Evolutionary conservation across 2,329 filamentous ascomycete species (phyloP).

Genomic region (Pseudocercospora cruenta): DNA sequence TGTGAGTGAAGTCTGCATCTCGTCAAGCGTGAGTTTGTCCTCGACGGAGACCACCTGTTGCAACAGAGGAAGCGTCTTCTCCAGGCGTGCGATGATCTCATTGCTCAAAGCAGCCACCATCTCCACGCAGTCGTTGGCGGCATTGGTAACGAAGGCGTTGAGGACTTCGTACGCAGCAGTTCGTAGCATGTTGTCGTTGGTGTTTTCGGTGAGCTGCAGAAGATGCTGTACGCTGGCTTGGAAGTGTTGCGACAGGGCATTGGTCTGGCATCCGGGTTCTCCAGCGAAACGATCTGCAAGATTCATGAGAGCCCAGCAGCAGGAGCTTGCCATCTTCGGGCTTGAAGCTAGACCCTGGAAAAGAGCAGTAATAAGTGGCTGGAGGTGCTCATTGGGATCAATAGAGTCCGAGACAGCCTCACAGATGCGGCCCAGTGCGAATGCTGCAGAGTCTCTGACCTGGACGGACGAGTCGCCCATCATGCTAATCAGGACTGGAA

Average conservation of each 20-base stretch:
- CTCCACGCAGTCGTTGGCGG: conserved; percentile 80
- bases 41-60: conserved; percentile 94
- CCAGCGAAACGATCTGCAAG: conserved; percentile 93
- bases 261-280: conserved; percentile 75
- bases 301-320: conserved; percentile 99
- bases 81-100: conserved; percentile 86
- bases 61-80: conserved; percentile 87
- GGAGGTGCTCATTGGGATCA: conserved; percentile 80
- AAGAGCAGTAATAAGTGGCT: conserved; percentile 81
- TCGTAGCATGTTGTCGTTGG: conserved; percentile 84
- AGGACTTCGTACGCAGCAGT: conserved; percentile 97
- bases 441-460: conserved; percentile 94
- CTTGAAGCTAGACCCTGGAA: conserved; percentile 89
- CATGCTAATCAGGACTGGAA: conserved; percentile 90
- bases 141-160: conserved; percentile 89
- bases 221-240: conserved; percentile 86
- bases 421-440: conserved; percentile 92
- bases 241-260: conserved; percentile 89
- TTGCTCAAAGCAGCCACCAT: conserved; percentile 82
- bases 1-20: conserved; percentile 95
- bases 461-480: conserved; percentile 85
- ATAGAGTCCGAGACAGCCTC: conserved; percentile 91
- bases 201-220: conserved; percentile 81
- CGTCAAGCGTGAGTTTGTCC: conserved; percentile 91
- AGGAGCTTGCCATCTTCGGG: conserved; percentile 95